phyloP scores from a whole-genome alignment of 768 basidiomycete genomes.

The Mycena olivaceomarginata region DNA sequence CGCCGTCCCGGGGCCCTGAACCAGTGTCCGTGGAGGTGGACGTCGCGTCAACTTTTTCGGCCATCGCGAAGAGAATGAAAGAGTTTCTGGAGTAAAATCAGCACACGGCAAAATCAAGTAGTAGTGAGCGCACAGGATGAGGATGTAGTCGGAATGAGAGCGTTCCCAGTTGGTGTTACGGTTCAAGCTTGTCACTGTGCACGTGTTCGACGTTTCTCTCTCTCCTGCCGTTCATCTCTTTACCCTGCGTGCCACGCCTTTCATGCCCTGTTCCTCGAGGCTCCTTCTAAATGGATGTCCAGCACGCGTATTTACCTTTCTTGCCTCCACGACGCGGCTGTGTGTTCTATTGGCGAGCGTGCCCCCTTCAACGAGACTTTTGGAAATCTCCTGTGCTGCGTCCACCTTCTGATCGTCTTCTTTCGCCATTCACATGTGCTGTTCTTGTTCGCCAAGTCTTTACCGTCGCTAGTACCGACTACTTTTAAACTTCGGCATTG shows the following conservation, averaged over 20 bases:
- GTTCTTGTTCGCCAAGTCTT: slow-evolving; percentile 20
- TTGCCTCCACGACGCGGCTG: not conserved
- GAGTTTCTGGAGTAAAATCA: slow-evolving; percentile 5
- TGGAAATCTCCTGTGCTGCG: not conserved
- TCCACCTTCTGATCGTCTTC: slow-evolving; percentile 25
- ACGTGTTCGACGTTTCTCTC: not conserved
- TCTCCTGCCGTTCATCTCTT: not conserved
- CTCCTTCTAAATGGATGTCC: not conserved
- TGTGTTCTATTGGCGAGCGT: not conserved
- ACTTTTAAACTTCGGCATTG: not conserved
- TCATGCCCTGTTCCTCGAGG: slow-evolving; percentile 8
- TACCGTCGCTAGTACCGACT: not conserved
- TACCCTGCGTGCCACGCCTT: slow-evolving; percentile 26
- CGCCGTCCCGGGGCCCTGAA: slow-evolving; percentile 63
- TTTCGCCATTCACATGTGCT: slow-evolving; percentile 23
- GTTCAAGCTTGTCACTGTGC: not conserved
- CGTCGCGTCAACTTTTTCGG: slow-evolving; percentile 77
- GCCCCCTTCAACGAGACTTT: not conserved
- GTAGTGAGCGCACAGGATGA: not conserved
- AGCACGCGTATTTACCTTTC: slow-evolving; percentile 5
- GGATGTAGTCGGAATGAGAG: not conserved
- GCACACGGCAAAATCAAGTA: not conserved
- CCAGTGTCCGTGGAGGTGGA: slow-evolving; percentile 74
- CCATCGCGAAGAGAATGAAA: slow-evolving; percentile 56
- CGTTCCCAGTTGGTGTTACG: not conserved